phyloP scores from a whole-genome alignment of 2,329 filamentous ascomycete species.

The Colletotrichum limetticola region DNA sequence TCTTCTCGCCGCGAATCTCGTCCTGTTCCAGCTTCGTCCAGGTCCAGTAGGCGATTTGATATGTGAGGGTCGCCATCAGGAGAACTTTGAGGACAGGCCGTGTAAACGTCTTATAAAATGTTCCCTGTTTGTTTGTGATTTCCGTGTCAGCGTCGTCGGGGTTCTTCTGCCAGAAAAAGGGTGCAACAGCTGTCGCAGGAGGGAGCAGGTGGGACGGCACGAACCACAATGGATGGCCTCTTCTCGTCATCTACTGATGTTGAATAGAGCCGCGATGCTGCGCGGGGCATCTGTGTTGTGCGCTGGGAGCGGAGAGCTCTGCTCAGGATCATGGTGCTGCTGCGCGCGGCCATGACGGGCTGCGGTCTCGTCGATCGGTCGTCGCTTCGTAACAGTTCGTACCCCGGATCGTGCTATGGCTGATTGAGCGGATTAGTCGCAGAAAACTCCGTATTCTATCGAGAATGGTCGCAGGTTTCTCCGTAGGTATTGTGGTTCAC shows the following conservation, averaged over 20 bases:
- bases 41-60: slow-evolving; percentile 79
- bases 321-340: slow-evolving; percentile 4
- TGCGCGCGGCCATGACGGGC: slow-evolving; percentile 23
- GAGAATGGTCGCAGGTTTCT: not conserved
- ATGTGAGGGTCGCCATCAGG: slow-evolving; percentile 79
- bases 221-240: slow-evolving; percentile 30
- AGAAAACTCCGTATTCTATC: not conserved
- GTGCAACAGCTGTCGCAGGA: not conserved
- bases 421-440: too few species aligned
- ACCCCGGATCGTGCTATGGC: too few species aligned
- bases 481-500: not conserved
- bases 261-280: slow-evolving; percentile 19
- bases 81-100: slow-evolving; percentile 79
- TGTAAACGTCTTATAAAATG: slow-evolving; percentile 81
- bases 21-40: slow-evolving; percentile 81
- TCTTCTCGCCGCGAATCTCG: slow-evolving; percentile 68
- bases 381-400: not conserved
- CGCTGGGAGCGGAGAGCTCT: slow-evolving; percentile 18
- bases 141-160: not conserved
- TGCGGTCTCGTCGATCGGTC: not conserved
- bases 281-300: slow-evolving; percentile 6
- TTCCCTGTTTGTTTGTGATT: slow-evolving; percentile 52
- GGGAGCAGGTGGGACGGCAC: not conserved
- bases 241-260: slow-evolving; percentile 16
- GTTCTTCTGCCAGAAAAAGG: not conserved